These are phyloP conservation scores for Aegilops speltoides DNA, from an alignment of 176 grass and related monocot species.

Conservation along the genomic window DNA sequence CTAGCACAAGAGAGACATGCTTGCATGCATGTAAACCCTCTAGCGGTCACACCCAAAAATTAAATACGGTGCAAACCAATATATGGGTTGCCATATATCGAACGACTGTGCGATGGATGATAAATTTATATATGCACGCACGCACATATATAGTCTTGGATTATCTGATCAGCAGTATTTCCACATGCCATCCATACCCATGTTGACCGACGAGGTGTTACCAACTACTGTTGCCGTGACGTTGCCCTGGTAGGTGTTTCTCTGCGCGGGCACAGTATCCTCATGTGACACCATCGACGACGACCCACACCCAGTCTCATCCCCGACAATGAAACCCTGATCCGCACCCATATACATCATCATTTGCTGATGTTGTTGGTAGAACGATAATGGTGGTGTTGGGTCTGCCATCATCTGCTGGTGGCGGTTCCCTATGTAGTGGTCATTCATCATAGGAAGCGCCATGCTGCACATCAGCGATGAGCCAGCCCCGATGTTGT, in stretches of 20 bases:
- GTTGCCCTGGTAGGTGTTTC: slow-evolving; percentile 5
- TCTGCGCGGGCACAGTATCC: not conserved
- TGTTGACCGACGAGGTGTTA: slow-evolving; percentile 12
- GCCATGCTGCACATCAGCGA: not conserved
- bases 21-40: not conserved
- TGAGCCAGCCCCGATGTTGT: no score
- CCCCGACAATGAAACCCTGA: not conserved
- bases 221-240: no score
- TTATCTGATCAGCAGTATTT: not conserved
- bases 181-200: slow-evolving; percentile 6
- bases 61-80: not conserved
- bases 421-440: not conserved
- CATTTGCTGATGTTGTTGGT: not conserved
- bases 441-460: not conserved
- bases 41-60: not conserved
- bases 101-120: not conserved
- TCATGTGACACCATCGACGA: slow-evolving; percentile 35
- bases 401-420: not conserved
- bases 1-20: not conserved
- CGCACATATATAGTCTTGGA: not conserved
- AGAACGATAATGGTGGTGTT: not conserved
- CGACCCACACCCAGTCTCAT: not conserved
- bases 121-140: not conserved
- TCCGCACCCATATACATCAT: not conserved
- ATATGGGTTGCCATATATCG: not conserved